A percentile compares a stretch with the other conserved stretches of the same genome.
Conservation (phyloP, 257 asterid species). For the Gardenia jasminoides region DNA sequence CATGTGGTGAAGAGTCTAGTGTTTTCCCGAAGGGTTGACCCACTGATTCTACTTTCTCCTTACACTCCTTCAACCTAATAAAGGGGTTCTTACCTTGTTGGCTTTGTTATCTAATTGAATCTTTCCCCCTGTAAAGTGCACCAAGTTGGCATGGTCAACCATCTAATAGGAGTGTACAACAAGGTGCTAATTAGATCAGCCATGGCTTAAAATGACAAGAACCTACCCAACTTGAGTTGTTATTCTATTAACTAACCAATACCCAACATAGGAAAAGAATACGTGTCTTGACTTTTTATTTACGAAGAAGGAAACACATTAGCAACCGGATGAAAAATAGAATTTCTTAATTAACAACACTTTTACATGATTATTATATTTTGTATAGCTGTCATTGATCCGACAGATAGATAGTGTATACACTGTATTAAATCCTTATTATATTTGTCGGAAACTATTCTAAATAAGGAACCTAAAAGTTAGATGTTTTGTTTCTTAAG, state of each 20-base stretch:
- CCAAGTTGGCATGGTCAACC: constrained; percentile 11
- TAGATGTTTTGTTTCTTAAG: background rate
- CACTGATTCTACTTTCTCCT: background rate
- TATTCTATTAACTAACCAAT: background rate
- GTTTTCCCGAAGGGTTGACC: background rate
- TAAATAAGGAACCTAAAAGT: background rate
- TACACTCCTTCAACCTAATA: background rate
- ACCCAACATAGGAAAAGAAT: background rate
- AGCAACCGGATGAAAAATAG: background rate
- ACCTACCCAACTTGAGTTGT: background rate
- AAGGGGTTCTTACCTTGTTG: constrained; percentile 2
- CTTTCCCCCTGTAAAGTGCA: background rate
- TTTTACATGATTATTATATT: background rate
- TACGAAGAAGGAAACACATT: background rate
- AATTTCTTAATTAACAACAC: background rate
- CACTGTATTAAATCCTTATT: too few relatives aligned
- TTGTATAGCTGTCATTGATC: too few relatives aligned
- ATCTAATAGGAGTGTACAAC: background rate
- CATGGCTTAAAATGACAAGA: background rate
- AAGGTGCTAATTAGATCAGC: background rate
- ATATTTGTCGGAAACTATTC: background rate
- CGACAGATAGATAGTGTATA: too few relatives aligned
- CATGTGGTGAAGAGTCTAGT: background rate
- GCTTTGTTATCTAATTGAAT: constrained; percentile 1
- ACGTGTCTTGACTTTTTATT: background rate